phyloP scores from a whole-genome alignment of 2,329 filamentous ascomycete genomes.

The Byssochlamys sp. region DNA sequence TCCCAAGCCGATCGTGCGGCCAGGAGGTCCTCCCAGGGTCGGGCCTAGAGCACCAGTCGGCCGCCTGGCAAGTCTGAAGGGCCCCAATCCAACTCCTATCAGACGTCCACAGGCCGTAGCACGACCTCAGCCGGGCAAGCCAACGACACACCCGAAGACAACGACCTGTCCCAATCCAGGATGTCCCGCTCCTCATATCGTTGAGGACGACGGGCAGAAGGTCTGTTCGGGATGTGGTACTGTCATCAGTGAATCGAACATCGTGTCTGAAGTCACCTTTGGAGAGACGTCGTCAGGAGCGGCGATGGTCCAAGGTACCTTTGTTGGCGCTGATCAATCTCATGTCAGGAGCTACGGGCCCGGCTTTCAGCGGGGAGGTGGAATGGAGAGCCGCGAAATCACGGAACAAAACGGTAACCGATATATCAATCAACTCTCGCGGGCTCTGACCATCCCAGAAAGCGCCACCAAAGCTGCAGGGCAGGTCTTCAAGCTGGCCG shows the following conservation, averaged over 20 bases:
- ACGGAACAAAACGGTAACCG: constrained; percentile 37
- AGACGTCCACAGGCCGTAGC: constrained; percentile 26
- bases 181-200: constrained; percentile 37
- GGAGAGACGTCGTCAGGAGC: constrained; percentile 78
- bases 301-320: constrained; percentile 82
- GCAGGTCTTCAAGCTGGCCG: constrained; percentile 67
- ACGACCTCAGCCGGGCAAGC: constrained; percentile 21
- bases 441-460: constrained; percentile 42
- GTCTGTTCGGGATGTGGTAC: constrained; percentile 77
- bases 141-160: constrained; percentile 29
- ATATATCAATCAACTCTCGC: constrained; percentile 34
- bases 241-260: constrained; percentile 74
- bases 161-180: constrained; percentile 36
- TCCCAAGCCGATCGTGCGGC: constrained; percentile 24
- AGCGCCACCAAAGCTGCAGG: constrained; percentile 56
- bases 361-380: constrained; percentile 38
- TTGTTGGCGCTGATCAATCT: constrained; percentile 75
- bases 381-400: constrained; percentile 42
- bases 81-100: constrained; percentile 28
- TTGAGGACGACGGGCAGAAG: constrained; percentile 38
- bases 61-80: constrained; percentile 32
- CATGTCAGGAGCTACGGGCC: constrained; percentile 55
- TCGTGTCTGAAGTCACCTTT: constrained; percentile 85
- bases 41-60: constrained; percentile 20
- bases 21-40: constrained; percentile 16